Conservation (phyloP, 2,329 filamentous ascomycete genomes). For the Epichloe amarillans region DNA sequence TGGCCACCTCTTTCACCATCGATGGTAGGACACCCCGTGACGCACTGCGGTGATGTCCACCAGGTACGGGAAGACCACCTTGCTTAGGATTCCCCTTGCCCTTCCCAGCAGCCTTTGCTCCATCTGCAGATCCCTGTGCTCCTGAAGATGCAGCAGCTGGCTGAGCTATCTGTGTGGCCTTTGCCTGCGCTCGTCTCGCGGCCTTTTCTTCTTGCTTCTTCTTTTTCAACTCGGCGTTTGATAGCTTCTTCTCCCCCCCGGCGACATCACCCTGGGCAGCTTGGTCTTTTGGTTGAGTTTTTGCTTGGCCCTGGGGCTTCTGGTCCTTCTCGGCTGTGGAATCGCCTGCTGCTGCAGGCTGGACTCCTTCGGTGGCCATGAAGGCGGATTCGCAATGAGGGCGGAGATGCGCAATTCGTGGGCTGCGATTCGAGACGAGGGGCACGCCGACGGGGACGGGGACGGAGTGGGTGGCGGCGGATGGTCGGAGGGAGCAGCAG, state of each 20-base stretch:
- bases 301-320: constrained; percentile 11
- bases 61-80: constrained; percentile 24
- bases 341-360: constrained; percentile 16
- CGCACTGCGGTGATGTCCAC: constrained; percentile 22
- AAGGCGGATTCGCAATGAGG: constrained; percentile 1
- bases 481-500: neutral
- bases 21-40: constrained; percentile 19
- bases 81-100: constrained; percentile 35
- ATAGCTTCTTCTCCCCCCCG: constrained; percentile 41
- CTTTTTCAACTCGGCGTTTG: constrained; percentile 74
- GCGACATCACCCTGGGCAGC: constrained; percentile 5
- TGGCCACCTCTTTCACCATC: constrained; percentile 33
- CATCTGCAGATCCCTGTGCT: constrained; percentile 20
- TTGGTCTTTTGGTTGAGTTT: constrained; percentile 12
- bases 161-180: constrained; percentile 36
- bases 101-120: constrained; percentile 24
- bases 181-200: constrained; percentile 63
- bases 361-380: constrained; percentile 21
- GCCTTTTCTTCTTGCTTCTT: constrained; percentile 85
- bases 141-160: constrained; percentile 8
- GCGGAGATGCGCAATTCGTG: neutral
- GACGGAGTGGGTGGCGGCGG: neutral
- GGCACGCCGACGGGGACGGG: neutral
- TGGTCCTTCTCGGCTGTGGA: constrained; percentile 13
- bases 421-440: neutral